These are phyloP conservation scores for Termitomyces sp. DNA, from an alignment of 768 basidiomycete genomes.

Conservation along the genomic window DNA sequence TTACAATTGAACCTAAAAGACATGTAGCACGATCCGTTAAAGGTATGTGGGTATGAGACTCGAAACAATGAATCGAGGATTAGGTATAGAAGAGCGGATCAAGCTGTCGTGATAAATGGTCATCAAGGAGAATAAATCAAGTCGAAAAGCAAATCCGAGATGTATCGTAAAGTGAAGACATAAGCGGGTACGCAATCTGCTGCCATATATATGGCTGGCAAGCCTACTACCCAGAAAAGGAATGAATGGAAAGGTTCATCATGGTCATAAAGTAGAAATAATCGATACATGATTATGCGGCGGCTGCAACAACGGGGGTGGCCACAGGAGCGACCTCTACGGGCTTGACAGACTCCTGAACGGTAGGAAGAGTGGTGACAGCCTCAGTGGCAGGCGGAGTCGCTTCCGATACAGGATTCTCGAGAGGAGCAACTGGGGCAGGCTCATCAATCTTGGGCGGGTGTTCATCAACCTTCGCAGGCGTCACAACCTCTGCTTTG, in stretches of 20 bases:
- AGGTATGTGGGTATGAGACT: slow-evolving; percentile 55
- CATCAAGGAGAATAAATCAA: slow-evolving; percentile 40
- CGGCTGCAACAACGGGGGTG: slow-evolving; percentile 67
- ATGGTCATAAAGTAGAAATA: slow-evolving; percentile 33
- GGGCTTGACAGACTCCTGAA: slow-evolving; percentile 26
- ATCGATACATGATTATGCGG: slow-evolving; percentile 52
- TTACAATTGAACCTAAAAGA: slow-evolving; percentile 55
- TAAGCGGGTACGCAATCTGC: slow-evolving; percentile 14
- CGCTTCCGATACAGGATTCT: slow-evolving; percentile 61
- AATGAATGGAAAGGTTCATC: slow-evolving; percentile 26
- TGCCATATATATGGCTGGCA: not conserved
- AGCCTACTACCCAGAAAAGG: slow-evolving; percentile 22
- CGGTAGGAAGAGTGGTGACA: slow-evolving; percentile 12
- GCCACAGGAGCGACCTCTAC: slow-evolving; percentile 46
- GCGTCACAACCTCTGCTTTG: slow-evolving; percentile 56
- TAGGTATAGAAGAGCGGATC: slow-evolving; percentile 58
- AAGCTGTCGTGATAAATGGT: slow-evolving; percentile 54
- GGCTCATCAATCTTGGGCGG: slow-evolving; percentile 88
- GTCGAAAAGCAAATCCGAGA: slow-evolving; percentile 58
- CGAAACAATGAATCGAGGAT: slow-evolving; percentile 59
- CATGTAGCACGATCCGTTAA: slow-evolving; percentile 53
- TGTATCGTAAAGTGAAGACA: slow-evolving; percentile 37
- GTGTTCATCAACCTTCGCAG: slow-evolving; percentile 84
- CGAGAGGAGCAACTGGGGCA: slow-evolving; percentile 74
- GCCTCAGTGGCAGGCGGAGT: slow-evolving; percentile 26